Evolutionary conservation across 2,329 filamentous ascomycete genomes (phyloP).

Genomic region (Cladophialophora exuberans): DNA sequence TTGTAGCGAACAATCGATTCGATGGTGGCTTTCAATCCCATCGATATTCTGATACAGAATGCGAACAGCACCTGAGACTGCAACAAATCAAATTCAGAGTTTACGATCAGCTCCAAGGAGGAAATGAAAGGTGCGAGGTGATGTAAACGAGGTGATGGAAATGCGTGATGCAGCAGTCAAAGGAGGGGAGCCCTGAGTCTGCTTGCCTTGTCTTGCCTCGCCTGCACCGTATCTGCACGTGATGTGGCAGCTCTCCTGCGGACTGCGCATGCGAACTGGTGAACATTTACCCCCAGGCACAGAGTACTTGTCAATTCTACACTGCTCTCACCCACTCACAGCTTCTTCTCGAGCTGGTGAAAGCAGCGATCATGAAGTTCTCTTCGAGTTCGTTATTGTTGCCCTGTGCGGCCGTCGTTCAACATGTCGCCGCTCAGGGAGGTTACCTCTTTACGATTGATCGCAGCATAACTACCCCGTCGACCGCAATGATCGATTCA

Average conservation of each 20-base stretch:
- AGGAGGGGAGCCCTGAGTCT: background rate
- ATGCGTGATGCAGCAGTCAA: background rate
- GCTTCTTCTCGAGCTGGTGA: constrained; percentile 19
- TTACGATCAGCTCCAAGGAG: no score
- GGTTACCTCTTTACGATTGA: constrained; percentile 35
- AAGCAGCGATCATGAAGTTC: constrained; percentile 23
- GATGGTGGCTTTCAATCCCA: no score
- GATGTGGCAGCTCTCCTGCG: background rate
- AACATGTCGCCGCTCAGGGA: constrained; percentile 31
- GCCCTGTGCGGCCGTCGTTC: constrained; percentile 20
- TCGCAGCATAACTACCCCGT: constrained; percentile 20
- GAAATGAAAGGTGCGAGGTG: no score
- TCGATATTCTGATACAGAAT: no score
- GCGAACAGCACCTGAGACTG: no score
- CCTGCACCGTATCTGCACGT: constrained; percentile 1
- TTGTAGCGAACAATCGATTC: constrained; percentile 15
- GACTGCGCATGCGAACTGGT: background rate
- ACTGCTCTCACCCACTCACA: constrained; percentile 13
- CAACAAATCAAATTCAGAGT: no score
- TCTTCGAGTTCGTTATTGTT: constrained; percentile 12
- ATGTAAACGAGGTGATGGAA: no score
- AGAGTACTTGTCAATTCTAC: background rate
- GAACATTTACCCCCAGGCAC: constrained; percentile 1
- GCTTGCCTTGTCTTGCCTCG: no score
- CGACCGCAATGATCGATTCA: constrained; percentile 31